Base-by-base conservation (phyloP, 768 basidiomycete genomes). In the Astraeus odoratus region DNA sequence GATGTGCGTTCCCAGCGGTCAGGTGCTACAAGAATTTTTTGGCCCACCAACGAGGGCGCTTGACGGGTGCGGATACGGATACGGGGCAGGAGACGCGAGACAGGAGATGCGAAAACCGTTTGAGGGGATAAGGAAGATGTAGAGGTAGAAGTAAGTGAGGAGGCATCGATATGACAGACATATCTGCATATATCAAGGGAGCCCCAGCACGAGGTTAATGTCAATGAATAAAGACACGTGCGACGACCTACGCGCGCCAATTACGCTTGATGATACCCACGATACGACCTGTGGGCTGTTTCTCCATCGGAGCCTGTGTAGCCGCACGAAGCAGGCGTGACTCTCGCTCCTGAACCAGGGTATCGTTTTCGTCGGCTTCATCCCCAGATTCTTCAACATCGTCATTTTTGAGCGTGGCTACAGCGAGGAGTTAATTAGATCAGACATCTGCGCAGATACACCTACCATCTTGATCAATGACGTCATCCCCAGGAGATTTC, bases 1-100 rank as follows among this genome's bases (percentile, higher is more conserved):
- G 88, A 91, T 8, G 80, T 84, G 5, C 71, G 67, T 22, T 88
- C 83, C 96, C 96, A 99, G 33, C 83, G 73, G 59, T 99, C 96
- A 55, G 98, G 90, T 2, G 89, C 84, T 34, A 98, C 91, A 20
- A 99, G 78, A 52, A 99, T 95, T 63, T 99, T 98, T 62, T 99
- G 94, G 29, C 83, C 80, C 15, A 96, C 64, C 13, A 99, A 80
- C 2, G 77, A 64, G 0, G 92, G 87, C 1, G 93, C 94, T 70
- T 99, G 96, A 5, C 96, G 86, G 0, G 96, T 99, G 27, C 93
- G 82, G 33, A 99, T 72, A 22, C 94, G 83, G 56, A 98, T 97
- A 36, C 93, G 86, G 1, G 96, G 96, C 42, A 98, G 80, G 10
- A 88, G 74, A 7, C 89, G 79, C 9, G 93, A 94, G 30, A 95